phyloP scores from a whole-genome alignment of 495 filamentous ascomycete genomes.

The Elasticomyces elasticus region DNA sequence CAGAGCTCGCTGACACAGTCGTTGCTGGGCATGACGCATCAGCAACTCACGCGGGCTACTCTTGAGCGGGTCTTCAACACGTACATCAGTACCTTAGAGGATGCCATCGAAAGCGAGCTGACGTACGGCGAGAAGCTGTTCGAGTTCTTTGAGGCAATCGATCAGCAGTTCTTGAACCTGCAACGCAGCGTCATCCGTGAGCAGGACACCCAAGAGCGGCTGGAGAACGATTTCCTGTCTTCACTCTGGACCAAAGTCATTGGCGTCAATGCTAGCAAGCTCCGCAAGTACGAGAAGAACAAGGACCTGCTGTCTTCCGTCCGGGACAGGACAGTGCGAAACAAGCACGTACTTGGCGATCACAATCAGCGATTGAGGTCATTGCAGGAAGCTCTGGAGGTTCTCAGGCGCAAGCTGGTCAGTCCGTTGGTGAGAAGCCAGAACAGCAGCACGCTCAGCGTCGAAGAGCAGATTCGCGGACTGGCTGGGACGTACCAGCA shows the following conservation, averaged over 20 bases:
- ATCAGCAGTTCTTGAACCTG: constrained; percentile 77
- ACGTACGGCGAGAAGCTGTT: constrained; percentile 67
- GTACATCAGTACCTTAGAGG: constrained; percentile 77
- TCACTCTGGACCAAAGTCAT: constrained; percentile 79
- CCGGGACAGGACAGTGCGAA: constrained; percentile 69
- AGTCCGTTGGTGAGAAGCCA: constrained; percentile 61
- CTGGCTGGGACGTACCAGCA: constrained; percentile 69
- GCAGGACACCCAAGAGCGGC: constrained; percentile 62
- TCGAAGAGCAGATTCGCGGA: constrained; percentile 77
- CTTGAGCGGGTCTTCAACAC: constrained; percentile 80
- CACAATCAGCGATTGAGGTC: constrained; percentile 70
- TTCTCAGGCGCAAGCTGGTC: constrained; percentile 62
- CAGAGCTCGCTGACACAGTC: constrained; percentile 25
- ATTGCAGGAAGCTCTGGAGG: constrained; percentile 74
- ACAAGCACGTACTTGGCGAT: constrained; percentile 72
- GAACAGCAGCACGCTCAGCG: constrained; percentile 55
- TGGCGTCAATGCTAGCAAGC: constrained; percentile 54
- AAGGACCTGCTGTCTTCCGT: constrained; percentile 60
- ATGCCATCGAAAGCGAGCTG: constrained; percentile 74
- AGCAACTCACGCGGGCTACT: constrained; percentile 67
- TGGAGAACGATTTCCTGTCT: constrained; percentile 67
- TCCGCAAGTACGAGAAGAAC: constrained; percentile 86
- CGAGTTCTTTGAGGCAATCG: constrained; percentile 74
- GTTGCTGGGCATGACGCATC: constrained; percentile 66
- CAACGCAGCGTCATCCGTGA: constrained; percentile 80